Percentiles rank a stretch among this genome's conserved stretches.
These are phyloP conservation scores for Vitis amurensis DNA, from an alignment of 164 flowering plant species.

Conservation along the genomic window DNA sequence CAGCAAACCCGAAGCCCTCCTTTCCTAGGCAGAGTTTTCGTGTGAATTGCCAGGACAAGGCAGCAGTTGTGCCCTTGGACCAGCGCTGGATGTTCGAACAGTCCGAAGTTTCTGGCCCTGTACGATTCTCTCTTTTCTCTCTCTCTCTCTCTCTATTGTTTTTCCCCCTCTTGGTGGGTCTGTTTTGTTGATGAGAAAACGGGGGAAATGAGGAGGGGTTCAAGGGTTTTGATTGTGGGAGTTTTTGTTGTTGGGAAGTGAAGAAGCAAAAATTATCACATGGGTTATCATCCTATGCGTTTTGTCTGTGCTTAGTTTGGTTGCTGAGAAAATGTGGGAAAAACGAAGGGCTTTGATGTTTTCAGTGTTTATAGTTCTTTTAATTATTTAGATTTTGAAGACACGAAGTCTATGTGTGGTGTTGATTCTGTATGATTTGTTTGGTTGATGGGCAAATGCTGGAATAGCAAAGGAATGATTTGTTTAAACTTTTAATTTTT, in stretches of 20 bases:
- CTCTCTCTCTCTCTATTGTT: background rate
- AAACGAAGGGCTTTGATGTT: background rate
- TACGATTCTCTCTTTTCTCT: slow-evolving; percentile 23
- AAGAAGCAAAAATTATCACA: too few relatives aligned
- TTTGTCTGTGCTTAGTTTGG: background rate
- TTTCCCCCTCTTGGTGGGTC: too few relatives aligned
- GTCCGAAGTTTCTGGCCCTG: slow-evolving; percentile 52
- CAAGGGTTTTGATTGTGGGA: background rate
- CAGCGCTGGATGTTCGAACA: slow-evolving; percentile 86
- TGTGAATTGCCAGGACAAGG: slow-evolving; percentile 42
- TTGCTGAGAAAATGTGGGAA: slow-evolving; percentile 6
- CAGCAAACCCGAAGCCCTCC: slow-evolving; percentile 13
- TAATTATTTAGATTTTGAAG: background rate
- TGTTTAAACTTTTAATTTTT: too few relatives aligned
- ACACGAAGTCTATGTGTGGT: background rate
- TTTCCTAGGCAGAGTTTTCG: slow-evolving; percentile 12
- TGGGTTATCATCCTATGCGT: too few relatives aligned
- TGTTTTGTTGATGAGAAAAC: slow-evolving; percentile 10
- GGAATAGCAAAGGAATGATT: too few relatives aligned
- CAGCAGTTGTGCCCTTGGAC: slow-evolving; percentile 48
- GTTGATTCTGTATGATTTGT: too few relatives aligned
- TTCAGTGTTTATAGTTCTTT: background rate
- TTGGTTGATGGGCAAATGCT: too few relatives aligned
- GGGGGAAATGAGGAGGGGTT: background rate
- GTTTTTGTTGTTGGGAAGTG: too few relatives aligned